Evolutionary conservation across 2,329 filamentous ascomycete species (phyloP), one percentile per base, ranked within the genome.

Genomic region (Fusarium brachygibbosum): DNA sequence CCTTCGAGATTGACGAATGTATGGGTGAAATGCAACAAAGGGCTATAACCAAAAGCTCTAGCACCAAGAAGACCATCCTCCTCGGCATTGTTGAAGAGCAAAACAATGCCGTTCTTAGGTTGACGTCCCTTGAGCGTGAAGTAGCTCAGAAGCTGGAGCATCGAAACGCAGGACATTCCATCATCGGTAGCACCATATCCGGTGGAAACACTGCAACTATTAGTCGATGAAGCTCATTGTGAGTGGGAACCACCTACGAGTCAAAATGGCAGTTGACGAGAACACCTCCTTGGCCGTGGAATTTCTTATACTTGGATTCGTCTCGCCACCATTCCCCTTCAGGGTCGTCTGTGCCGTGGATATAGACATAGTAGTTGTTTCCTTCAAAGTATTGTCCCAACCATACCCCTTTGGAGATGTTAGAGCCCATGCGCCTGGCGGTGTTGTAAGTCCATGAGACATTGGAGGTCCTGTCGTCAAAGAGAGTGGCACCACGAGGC

Each of bases 241-340:
- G 6, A 10, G 21, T 32, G 3, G 21, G 25, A 21, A 16, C 9
- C n/a, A 78, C 84, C 70, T 74, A 86, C 85, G 86, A 88, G 80
- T 97, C 96, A 76, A 96, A 97, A 77, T 98, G 96, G 19, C 95
- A 94, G 78, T 98, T 98, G 71, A 98, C 92, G 44, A 99, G 85
- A 19, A 97, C 93, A 32, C 94, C 93, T 19, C 92, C 91, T 64
- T 88, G 88, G 11, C 86, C 85, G 65, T 85, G 84, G 23, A 84
- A 83, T 64, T 81, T 79, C 66, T 81, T 79, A 41, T 78, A 79
- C 37, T 80, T 79, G 35, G 75, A 72, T 37, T 71, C 76, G 44
- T 77, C 78, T 34, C 85, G 84, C 92, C 91, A 97, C 91, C 93
- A 97, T 42, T 88, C 84, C 11, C 90, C 89, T 31, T 86, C 82